Conservation (phyloP, 2,329 filamentous ascomycete species). For the Calonectria pteridis region DNA sequence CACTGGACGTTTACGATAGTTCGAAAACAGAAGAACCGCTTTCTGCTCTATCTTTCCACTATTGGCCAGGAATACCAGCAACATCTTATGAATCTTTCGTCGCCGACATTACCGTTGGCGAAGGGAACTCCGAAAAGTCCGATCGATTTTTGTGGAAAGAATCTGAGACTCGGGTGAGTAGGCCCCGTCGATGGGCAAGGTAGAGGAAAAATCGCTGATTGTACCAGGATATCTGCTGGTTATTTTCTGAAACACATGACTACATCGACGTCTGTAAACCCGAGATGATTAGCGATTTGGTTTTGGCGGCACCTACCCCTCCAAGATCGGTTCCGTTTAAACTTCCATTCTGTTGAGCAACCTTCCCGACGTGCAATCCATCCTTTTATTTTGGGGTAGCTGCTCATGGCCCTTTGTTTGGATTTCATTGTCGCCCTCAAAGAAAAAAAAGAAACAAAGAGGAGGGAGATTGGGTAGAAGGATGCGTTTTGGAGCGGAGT, state of each 20-base stretch:
- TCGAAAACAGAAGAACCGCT: neutral
- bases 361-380: fast-evolving
- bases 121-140: neutral
- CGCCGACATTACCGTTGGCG: neutral
- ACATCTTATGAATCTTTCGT: neutral
- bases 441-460: neutral
- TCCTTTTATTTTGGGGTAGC: neutral
- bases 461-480: neutral
- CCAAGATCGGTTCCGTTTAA: neutral
- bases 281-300: neutral
- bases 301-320: neutral
- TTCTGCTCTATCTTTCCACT: neutral
- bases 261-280: neutral
- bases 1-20: neutral
- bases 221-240: neutral
- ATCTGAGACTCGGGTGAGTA: neutral
- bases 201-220: neutral
- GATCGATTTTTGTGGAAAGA: neutral
- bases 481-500: neutral
- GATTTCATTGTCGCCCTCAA: neutral
- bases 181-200: neutral
- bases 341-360: neutral
- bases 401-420: neutral
- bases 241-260: neutral
- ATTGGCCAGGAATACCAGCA: neutral